Conservation (phyloP, 495 filamentous ascomycete species). For the Tuber calosporum region DNA sequence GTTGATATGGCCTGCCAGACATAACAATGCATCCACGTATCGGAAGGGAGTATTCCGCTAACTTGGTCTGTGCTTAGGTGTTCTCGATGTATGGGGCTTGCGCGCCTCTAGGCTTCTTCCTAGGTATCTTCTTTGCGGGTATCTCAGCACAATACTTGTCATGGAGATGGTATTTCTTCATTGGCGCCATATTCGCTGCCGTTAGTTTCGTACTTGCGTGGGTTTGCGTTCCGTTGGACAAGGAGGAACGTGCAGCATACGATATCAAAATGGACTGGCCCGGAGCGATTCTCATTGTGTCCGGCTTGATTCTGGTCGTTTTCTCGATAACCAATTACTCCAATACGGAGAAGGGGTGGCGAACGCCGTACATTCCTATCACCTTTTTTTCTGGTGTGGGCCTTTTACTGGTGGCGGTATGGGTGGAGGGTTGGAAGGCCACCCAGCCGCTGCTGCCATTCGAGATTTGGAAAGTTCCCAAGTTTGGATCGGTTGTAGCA, state of each 20-base stretch:
- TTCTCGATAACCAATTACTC: conserved; percentile 72
- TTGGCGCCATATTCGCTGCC: conserved; percentile 55
- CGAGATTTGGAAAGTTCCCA: conserved; percentile 65
- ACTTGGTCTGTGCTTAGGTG: conserved; percentile 41
- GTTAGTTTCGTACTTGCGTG: conserved; percentile 51
- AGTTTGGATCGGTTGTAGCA: conserved; percentile 60
- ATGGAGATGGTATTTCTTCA: conserved; percentile 78
- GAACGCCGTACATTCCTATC: conserved; percentile 62
- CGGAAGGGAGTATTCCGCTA: conserved; percentile 6
- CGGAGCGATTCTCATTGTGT: conserved; percentile 57
- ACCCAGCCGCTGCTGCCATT: conserved; percentile 64
- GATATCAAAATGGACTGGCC: conserved; percentile 63
- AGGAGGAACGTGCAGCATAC: conserved; percentile 45
- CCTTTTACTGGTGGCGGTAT: conserved; percentile 54
- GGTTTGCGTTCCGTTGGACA: conserved; percentile 61
- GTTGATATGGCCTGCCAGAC: too few relatives aligned
- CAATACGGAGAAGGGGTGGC: conserved; percentile 62
- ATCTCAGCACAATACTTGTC: conserved; percentile 55
- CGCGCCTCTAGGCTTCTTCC: conserved; percentile 71
- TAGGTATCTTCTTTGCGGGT: conserved; percentile 75
- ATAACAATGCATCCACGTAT: neutral
- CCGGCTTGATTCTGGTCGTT: conserved; percentile 62
- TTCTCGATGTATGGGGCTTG: conserved; percentile 75
- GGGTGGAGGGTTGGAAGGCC: conserved; percentile 71
- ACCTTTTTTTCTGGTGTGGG: conserved; percentile 56